These are phyloP conservation scores for Amanita pseudoporphyria DNA, from an alignment of 768 basidiomycete species.

Conservation along the genomic window DNA sequence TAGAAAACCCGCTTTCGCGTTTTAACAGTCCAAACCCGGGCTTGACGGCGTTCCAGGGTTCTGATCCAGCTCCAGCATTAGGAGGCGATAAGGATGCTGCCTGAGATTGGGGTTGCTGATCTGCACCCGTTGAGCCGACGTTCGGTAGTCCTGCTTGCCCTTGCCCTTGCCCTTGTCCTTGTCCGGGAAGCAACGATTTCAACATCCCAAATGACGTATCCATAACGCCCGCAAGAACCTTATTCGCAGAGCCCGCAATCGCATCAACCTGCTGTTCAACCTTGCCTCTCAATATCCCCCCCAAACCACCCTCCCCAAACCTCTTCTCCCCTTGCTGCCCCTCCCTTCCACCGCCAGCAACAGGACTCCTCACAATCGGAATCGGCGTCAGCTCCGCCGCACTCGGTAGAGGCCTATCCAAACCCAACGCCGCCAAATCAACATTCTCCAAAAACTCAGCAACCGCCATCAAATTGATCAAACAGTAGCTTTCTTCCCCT, in stretches of 20 bases:
- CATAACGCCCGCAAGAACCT: constrained; percentile 80
- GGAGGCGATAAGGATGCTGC: constrained; percentile 15
- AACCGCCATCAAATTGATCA: constrained; percentile 92
- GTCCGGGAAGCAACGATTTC: constrained; percentile 56
- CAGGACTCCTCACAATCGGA: constrained; percentile 49
- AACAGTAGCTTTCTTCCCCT: constrained; percentile 87
- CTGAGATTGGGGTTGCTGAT: not conserved
- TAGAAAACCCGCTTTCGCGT: constrained; percentile 74
- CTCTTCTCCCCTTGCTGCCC: not conserved
- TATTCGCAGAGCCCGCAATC: constrained; percentile 75
- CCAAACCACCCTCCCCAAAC: constrained; percentile 31
- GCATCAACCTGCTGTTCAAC: constrained; percentile 76
- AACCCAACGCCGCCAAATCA: constrained; percentile 59
- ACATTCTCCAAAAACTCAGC: constrained; percentile 95
- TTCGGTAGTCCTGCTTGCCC: not conserved
- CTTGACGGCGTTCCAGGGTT: constrained; percentile 30
- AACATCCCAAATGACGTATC: constrained; percentile 87
- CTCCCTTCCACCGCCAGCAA: not conserved
- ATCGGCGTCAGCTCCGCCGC: constrained; percentile 78
- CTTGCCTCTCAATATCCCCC: constrained; percentile 51
- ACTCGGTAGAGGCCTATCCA: constrained; percentile 45
- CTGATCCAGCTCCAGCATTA: constrained; percentile 16
- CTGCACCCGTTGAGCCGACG: constrained; percentile 8
- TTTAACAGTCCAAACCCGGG: constrained; percentile 61
- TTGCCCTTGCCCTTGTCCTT: constrained; percentile 13